Percentiles rank a stretch among this genome's conserved stretches.
These are phyloP conservation scores for Acacia confusa DNA, from an alignment of 306 rosid species.

Conservation along the genomic window DNA sequence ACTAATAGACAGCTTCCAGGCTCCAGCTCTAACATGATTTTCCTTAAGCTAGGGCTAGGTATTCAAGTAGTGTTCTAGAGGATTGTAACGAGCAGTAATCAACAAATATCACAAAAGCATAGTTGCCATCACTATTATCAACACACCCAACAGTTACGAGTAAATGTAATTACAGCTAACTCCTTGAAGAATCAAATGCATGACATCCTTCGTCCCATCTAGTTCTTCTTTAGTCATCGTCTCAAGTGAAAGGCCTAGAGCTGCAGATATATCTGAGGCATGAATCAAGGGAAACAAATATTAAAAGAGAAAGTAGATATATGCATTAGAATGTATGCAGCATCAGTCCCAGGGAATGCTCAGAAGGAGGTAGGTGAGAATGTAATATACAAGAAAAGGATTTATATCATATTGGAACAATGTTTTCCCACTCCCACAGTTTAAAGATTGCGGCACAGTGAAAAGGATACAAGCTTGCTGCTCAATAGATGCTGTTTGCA, in stretches of 20 bases:
- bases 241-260: conserved; percentile 78
- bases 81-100: conserved; percentile 13
- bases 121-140: conserved; percentile 20
- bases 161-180: conserved; percentile 72
- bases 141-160: conserved; percentile 20
- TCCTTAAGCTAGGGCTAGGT: conserved; percentile 20
- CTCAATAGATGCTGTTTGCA: conserved; percentile 82
- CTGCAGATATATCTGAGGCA: conserved; percentile 85
- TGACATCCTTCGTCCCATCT: conserved; percentile 72
- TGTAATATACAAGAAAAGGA: conserved; percentile 6
- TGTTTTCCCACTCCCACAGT: neutral
- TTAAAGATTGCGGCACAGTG: conserved; percentile 17
- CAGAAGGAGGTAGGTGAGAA: neutral
- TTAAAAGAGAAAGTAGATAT: neutral
- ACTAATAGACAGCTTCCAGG: conserved; percentile 11
- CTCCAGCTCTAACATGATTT: conserved; percentile 15
- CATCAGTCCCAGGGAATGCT: conserved; percentile 25
- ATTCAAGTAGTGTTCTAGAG: conserved; percentile 19
- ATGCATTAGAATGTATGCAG: conserved; percentile 18
- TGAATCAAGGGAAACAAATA: conserved; percentile 48
- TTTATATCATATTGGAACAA: conserved; percentile 23
- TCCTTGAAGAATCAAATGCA: conserved; percentile 90
- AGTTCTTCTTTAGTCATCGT: conserved; percentile 75
- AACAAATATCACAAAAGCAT: conserved; percentile 25
- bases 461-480: conserved; percentile 95